Base-by-base conservation (phyloP, 306 rosid genomes). In the Vigna angularis region DNA sequence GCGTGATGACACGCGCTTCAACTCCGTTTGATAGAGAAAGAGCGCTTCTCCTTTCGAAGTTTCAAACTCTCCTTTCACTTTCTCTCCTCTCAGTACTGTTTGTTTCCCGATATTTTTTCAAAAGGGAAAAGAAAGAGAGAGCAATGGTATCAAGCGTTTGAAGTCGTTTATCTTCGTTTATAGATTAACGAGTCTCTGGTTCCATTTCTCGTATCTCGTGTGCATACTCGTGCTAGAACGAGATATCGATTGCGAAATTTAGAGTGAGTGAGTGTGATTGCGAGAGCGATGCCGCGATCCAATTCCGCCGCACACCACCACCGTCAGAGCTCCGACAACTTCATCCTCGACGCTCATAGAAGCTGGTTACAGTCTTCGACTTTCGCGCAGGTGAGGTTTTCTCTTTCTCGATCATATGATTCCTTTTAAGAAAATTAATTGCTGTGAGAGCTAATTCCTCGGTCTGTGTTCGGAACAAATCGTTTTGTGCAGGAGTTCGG, bases 251-350 rank as follows among this genome's bases (percentile, higher is more conserved):
- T 49, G 61, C 47, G 66, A 73, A 6, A 62, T 50, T 76, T 48
- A 26, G 38, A 57, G 81, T 80, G 72, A 76, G 86, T 76, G 89
- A 91, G 81, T 53, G 89, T 70, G 72, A 79, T 83, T 73, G 89
- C 85, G 58, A 87, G 88, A 81, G 83, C 82, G 72, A 85, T 87
- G 89, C 81, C 88, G 80, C 84, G 93, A 86, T 84, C 90, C 13
- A 83, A 49, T 82, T 81, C 97, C 50, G 66, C 85, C 64, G 70
- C 77, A 67, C 90, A 80, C 73, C 93, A 90, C 72, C 89, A 90
- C 69, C 93, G 93, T 49, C 96, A 90, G 86, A 83, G 76, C 75
- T 90, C 93, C 18, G 93, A 89, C 65, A 84, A 84, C 88, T 84
- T 85, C 79, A 22, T 82, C 74, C 74, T 84, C 51, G 90, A 87